These are phyloP conservation scores for Blepharisma stoltei DNA, from an alignment of 73 alveolate genomes.

Conservation along the genomic window DNA sequence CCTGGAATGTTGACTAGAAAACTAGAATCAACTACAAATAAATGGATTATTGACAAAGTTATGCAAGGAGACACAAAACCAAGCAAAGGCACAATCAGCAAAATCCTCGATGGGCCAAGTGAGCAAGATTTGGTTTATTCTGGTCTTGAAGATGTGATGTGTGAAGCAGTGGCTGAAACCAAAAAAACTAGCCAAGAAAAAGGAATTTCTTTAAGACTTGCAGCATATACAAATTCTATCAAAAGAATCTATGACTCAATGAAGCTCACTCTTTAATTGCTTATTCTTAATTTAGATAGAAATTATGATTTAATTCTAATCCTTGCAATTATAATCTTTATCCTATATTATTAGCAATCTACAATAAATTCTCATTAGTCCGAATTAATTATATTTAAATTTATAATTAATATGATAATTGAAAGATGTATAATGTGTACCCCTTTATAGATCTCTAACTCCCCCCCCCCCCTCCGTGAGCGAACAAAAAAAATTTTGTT, in stretches of 20 bases:
- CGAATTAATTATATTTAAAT: too few relatives aligned
- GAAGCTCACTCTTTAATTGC: too few relatives aligned
- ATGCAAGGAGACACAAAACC: conserved; percentile 22
- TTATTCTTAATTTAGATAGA: too few relatives aligned
- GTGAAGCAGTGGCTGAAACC: conserved; percentile 54
- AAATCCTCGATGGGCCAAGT: conserved; percentile 35
- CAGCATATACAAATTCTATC: conserved; percentile 71
- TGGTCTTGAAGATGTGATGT: conserved; percentile 85
- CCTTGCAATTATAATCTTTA: too few relatives aligned
- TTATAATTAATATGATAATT: too few relatives aligned
- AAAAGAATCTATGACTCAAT: conserved; percentile 36
- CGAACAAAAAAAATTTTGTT: too few relatives aligned
- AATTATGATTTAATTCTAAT: too few relatives aligned
- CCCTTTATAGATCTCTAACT: too few relatives aligned
- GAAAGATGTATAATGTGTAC: too few relatives aligned
- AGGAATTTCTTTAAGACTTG: conserved; percentile 72
- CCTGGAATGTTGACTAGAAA: conserved; percentile 79
- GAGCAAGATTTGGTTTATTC: conserved; percentile 79
- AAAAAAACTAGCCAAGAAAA: conserved; percentile 38
- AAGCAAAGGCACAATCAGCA: conserved; percentile 33
- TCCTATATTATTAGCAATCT: too few relatives aligned
- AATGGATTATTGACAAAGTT: conserved; percentile 28
- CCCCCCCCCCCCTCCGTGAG: too few relatives aligned
- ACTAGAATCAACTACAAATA: conserved; percentile 4
- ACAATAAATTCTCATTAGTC: too few relatives aligned